phyloP scores from a whole-genome alignment of 306 rosid genomes.

The Heteromeles arbutifolia region DNA sequence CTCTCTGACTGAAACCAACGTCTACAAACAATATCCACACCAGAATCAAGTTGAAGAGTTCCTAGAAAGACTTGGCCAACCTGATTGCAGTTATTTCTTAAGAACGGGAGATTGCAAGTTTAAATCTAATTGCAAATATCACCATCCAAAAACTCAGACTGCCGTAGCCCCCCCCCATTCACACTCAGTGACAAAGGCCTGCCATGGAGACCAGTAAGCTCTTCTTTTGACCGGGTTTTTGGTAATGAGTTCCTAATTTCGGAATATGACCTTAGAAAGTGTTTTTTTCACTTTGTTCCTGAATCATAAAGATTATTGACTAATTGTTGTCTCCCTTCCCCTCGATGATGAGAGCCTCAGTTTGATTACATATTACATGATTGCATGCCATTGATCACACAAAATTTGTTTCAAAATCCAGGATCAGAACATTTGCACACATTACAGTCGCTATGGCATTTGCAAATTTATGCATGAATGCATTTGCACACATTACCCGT shows the following conservation, averaged over 20 bases:
- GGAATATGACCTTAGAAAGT: neutral
- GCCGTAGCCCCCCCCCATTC: slow-evolving; percentile 40
- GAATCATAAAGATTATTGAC: neutral
- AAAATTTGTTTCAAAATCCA: slow-evolving; percentile 29
- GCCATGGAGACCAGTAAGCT: slow-evolving; percentile 89
- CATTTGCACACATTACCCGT: slow-evolving; percentile 61
- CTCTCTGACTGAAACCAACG: slow-evolving; percentile 44
- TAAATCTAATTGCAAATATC: slow-evolving; percentile 74
- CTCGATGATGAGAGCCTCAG: neutral
- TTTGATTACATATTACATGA: neutral
- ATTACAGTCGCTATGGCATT: slow-evolving; percentile 82
- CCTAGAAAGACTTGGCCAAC: slow-evolving; percentile 93
- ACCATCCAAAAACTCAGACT: slow-evolving; percentile 71
- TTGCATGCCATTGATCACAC: neutral
- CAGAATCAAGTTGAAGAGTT: slow-evolving; percentile 46
- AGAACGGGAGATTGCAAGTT: slow-evolving; percentile 90
- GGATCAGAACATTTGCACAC: slow-evolving; percentile 71
- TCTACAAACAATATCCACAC: slow-evolving; percentile 44
- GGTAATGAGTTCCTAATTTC: neutral
- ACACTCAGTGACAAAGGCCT: slow-evolving; percentile 78
- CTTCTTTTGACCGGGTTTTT: neutral
- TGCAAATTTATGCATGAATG: no score
- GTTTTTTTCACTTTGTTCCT: neutral
- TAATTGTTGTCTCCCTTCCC: neutral
- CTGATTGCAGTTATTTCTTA: slow-evolving; percentile 73